Percentiles rank a stretch among this genome's conserved stretches.
Conservation (phyloP, 2,329 filamentous ascomycete genomes). For the Cordyceps militaris region DNA sequence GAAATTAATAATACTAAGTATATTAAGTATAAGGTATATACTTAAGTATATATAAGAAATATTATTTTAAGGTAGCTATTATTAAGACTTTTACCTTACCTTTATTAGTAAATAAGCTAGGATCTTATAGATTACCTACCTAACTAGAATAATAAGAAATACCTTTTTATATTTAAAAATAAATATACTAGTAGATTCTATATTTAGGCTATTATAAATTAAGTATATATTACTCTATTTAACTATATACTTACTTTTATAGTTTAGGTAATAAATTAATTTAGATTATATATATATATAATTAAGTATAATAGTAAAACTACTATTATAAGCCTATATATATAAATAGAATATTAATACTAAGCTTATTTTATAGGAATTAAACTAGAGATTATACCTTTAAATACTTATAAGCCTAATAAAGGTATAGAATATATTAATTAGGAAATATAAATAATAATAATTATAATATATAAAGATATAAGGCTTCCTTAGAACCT, state of each 20-base stretch:
- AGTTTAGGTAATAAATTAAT: neutral
- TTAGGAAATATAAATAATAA: neutral
- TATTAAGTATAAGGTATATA: no score
- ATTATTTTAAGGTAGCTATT: neutral
- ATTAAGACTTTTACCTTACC: no score
- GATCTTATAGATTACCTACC: neutral
- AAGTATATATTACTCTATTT: no score
- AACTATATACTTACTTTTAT: neutral
- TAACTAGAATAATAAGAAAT: neutral
- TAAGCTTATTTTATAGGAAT: neutral
- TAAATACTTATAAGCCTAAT: neutral
- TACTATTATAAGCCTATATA: neutral
- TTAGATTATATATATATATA: neutral
- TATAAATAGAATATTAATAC: neutral
- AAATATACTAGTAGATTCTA: neutral
- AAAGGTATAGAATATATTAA: neutral
- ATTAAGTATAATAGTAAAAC: neutral
- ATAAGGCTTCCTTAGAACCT: neutral
- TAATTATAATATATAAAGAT: neutral
- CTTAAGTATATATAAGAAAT: no score
- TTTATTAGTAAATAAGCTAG: neutral
- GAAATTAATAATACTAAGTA: no score
- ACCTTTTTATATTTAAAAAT: neutral
- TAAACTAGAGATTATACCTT: neutral
- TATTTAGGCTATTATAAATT: neutral